Evolutionary conservation across 768 basidiomycete species (phyloP), one percentile per base, ranked within the genome.

Genomic region (Leccinum broughii): DNA sequence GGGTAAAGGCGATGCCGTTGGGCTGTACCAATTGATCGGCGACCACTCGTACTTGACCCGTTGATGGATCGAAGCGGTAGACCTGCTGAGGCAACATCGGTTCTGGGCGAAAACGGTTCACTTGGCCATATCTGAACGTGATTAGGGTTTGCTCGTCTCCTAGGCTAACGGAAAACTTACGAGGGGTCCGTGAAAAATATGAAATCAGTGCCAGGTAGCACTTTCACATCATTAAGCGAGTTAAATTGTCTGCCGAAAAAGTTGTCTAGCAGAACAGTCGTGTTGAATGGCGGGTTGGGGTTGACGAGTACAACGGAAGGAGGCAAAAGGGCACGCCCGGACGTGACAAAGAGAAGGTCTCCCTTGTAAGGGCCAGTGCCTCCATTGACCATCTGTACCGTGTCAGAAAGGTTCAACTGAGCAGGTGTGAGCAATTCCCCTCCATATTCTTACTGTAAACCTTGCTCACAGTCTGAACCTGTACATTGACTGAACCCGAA

Each of bases 171-270:
- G 51, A 41, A 17, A 32, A 79, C 84, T 50, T 75, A 91, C 83
- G 78, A 76, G 15, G 79, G 78, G 66, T 93, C 90, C 0, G 90
- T 92, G 74, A 93, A 91, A 75, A 88, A 91, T 2, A 92, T 64
- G 41, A 83, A 83, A 39, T 85, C 85, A 62, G 81, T 87, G 4
- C 73, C 72, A 2, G 88, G 89, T 55, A 90, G 85, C 3, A 91
- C 77, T 65, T 89, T 91, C 60, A 88, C 78, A 63, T 94, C 91
- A 70, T 92, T 90, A 54, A 93, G 70, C 1, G 90, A 90, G 73
- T 89, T 92, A 75, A 92, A 93, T 64, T 91, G 90, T 3, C 89
- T 78, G 2, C 90, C 90, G 65, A 83, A 89, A 73, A 81, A 90
- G 75, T 92, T 93, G 73, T 92, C 88, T 61, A 93, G 72, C 15